A percentile compares a stretch with the other conserved stretches of the same genome.
Evolutionary conservation across 1,139 yeast species (phyloP).

Genomic region (Saccharomyces hybrid): DNA sequence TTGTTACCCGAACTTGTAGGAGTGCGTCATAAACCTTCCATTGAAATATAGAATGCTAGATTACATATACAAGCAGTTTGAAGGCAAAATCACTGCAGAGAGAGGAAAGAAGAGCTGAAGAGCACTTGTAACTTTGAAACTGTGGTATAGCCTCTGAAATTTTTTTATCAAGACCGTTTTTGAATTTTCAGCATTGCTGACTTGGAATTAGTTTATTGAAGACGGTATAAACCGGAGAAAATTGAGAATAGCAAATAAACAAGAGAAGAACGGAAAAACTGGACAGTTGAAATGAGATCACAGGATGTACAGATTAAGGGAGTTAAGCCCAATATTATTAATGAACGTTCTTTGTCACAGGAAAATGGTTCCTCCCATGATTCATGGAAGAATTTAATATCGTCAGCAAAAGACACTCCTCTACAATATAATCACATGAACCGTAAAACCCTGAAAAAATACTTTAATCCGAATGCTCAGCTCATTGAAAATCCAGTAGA

Average conservation of each 20-base stretch:
- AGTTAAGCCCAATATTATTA: constrained; percentile 14
- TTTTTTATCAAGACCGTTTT: not conserved
- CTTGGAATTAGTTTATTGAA: not conserved
- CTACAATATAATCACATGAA: constrained; percentile 13
- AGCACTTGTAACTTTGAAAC: not conserved
- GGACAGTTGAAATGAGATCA: not conserved
- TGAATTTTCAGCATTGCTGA: not conserved
- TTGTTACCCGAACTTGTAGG: not conserved
- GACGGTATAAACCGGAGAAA: not conserved
- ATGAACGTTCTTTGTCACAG: constrained; percentile 7
- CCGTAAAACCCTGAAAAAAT: constrained; percentile 13
- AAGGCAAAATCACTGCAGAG: not conserved
- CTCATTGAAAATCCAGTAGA: constrained; percentile 37
- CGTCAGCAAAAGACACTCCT: constrained; percentile 17
- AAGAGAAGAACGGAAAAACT: not conserved
- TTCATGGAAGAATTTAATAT: constrained; percentile 22
- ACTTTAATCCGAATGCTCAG: constrained; percentile 19
- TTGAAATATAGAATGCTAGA: not conserved
- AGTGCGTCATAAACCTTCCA: not conserved
- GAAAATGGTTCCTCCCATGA: not conserved
- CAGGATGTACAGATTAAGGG: constrained; percentile 16
- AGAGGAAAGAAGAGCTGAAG: not conserved
- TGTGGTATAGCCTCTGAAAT: not conserved
- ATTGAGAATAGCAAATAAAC: not conserved
- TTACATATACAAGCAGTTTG: not conserved